Evolutionary conservation across 352 stramenopile species (phyloP).

Genomic region (Phytophthora crassamura): DNA sequence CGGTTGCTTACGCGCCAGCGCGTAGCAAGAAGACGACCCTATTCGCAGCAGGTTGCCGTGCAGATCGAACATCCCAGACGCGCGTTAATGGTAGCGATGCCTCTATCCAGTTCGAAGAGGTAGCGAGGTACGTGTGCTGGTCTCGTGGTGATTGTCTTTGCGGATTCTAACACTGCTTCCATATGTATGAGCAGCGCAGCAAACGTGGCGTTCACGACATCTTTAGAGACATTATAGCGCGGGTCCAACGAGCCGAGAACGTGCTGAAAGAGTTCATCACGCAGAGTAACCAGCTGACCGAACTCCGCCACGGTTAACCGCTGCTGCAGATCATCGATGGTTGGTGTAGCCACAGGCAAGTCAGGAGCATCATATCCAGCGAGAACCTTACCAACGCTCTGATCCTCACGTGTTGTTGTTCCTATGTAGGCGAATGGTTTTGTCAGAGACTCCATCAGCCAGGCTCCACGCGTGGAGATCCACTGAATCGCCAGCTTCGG

Average conservation of each 20-base stretch:
- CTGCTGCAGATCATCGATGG: slow-evolving; percentile 11
- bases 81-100: neutral
- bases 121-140: neutral
- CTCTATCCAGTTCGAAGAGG: neutral
- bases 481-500: too few relatives aligned
- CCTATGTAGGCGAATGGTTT: slow-evolving; percentile 35
- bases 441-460: too few relatives aligned
- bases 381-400: slow-evolving; percentile 22
- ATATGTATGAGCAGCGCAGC: slow-evolving; percentile 8
- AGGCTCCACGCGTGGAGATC: too few relatives aligned
- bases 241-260: too few relatives aligned
- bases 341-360: slow-evolving; percentile 3
- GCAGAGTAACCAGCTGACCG: too few relatives aligned
- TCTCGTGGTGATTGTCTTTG: neutral
- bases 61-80: neutral
- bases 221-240: too few relatives aligned
- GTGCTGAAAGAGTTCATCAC: too few relatives aligned
- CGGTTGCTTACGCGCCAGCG: too few relatives aligned
- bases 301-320: neutral
- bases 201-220: slow-evolving; percentile 15
- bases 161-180: neutral
- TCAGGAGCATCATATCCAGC: slow-evolving; percentile 16
- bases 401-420: slow-evolving; percentile 26
- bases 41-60: slow-evolving; percentile 4
- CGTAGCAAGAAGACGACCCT: too few relatives aligned